Conservation (phyloP, 768 basidiomycete species). For the Mycena pura region DNA sequence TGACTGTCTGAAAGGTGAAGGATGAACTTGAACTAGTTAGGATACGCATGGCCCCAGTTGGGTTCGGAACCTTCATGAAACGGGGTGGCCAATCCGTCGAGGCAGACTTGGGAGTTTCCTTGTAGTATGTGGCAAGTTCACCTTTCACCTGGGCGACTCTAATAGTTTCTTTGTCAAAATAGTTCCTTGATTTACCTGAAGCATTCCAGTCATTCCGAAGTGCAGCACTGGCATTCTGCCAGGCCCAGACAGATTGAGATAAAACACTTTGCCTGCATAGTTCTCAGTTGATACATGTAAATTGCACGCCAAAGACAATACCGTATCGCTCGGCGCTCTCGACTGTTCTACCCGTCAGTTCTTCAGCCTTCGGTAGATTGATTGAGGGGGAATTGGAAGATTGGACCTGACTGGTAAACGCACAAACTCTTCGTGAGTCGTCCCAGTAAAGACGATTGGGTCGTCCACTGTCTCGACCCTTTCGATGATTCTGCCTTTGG, state of each 20-base stretch:
- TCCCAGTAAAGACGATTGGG: slow-evolving; percentile 65
- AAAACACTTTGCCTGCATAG: slow-evolving; percentile 66
- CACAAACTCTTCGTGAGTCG: no score
- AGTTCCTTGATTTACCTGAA: slow-evolving; percentile 53
- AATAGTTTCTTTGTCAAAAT: background rate
- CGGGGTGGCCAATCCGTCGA: slow-evolving; percentile 68
- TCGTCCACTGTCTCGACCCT: slow-evolving; percentile 67
- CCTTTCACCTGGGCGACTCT: slow-evolving; percentile 50
- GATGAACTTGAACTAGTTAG: slow-evolving; percentile 57
- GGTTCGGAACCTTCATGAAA: slow-evolving; percentile 60
- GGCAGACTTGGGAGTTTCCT: slow-evolving; percentile 46
- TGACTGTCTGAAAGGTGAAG: slow-evolving; percentile 57
- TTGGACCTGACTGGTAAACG: no score
- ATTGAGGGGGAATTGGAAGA: background rate
- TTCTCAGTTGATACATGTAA: background rate
- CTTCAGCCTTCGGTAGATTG: slow-evolving; percentile 51
- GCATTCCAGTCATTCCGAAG: slow-evolving; percentile 89
- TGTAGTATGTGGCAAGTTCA: slow-evolving; percentile 55
- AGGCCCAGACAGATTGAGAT: slow-evolving; percentile 64
- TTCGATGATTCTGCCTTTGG: slow-evolving; percentile 58
- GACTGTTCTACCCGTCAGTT: slow-evolving; percentile 57
- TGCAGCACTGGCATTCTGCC: slow-evolving; percentile 75
- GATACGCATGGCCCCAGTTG: background rate
- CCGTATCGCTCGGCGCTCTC: slow-evolving; percentile 61
- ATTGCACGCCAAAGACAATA: slow-evolving; percentile 23